Evolutionary conservation across 768 basidiomycete species (phyloP).

Genomic region (Postia placenta): DNA sequence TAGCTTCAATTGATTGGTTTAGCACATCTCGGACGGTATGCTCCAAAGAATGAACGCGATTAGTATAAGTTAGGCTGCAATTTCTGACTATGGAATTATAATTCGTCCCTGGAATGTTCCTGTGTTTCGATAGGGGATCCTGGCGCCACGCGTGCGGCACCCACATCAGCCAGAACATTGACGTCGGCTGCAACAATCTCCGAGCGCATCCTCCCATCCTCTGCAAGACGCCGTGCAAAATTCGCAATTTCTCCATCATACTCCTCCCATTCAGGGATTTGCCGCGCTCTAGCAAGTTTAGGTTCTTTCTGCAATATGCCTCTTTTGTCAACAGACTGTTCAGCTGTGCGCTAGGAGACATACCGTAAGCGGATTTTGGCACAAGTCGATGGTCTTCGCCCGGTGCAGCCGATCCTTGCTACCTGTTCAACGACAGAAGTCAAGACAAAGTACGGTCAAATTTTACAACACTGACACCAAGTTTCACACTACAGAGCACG

Average conservation of each 20-base stretch:
- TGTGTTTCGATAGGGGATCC: background rate
- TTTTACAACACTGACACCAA: conserved; percentile 66
- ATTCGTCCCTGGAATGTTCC: background rate
- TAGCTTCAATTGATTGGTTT: no score
- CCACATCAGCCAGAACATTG: conserved; percentile 55
- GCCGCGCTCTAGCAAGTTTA: conserved; percentile 85
- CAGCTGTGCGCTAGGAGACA: no score
- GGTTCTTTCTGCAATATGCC: conserved; percentile 86
- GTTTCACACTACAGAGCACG: conserved; percentile 74
- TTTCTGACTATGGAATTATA: no score
- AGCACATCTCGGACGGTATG: no score
- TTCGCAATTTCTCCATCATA: conserved; percentile 88
- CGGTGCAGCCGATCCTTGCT: conserved; percentile 77
- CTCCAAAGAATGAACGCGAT: no score
- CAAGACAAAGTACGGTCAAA: background rate
- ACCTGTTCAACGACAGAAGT: conserved; percentile 32
- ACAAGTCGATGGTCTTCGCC: conserved; percentile 90
- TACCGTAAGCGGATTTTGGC: conserved; percentile 93
- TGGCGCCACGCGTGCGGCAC: conserved; percentile 19
- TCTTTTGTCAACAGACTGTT: no score
- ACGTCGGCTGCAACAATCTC: conserved; percentile 63
- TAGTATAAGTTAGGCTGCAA: no score
- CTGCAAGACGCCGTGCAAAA: conserved; percentile 69
- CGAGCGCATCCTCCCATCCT: conserved; percentile 63
- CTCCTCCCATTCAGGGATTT: conserved; percentile 96